Evolutionary conservation across 2,329 filamentous ascomycete species (phyloP).

Genomic region (Aspergillus sergii): DNA sequence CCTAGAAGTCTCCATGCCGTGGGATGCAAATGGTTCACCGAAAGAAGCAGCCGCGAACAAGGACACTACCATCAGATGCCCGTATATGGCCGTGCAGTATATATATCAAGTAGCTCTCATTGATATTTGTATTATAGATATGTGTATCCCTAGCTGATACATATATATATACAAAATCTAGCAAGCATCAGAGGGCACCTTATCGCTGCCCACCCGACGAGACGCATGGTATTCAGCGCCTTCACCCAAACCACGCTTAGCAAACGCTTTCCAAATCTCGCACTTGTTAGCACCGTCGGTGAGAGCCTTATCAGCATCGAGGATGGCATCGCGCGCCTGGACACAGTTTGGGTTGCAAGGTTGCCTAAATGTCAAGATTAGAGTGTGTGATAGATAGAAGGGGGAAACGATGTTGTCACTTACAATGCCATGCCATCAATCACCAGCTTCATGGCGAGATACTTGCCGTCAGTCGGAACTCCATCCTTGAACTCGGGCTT

Average conservation of each 20-base stretch:
- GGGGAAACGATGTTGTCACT: neutral
- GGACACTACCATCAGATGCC: too few relatives aligned
- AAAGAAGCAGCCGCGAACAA: too few relatives aligned
- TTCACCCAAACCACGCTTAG: conserved; percentile 16
- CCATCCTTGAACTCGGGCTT: conserved; percentile 6
- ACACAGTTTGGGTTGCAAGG: conserved; percentile 21
- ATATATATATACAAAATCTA: neutral
- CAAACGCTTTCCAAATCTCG: conserved; percentile 21
- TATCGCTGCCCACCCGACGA: neutral
- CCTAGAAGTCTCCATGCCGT: too few relatives aligned
- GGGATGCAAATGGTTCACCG: too few relatives aligned
- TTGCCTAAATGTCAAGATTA: conserved; percentile 11
- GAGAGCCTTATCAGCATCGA: conserved; percentile 16
- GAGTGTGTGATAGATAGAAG: too few relatives aligned
- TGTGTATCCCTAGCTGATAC: too few relatives aligned
- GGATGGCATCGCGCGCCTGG: conserved; percentile 18
- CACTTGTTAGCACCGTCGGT: conserved; percentile 17
- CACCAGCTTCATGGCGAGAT: conserved; percentile 20
- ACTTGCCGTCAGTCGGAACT: conserved; percentile 18
- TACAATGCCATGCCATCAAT: conserved; percentile 21
- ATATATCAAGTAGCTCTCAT: too few relatives aligned
- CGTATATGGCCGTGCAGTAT: too few relatives aligned
- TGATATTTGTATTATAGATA: too few relatives aligned
- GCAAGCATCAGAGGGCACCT: conserved; percentile 5
- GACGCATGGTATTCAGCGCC: conserved; percentile 5